A percentile compares a stretch with the other conserved stretches of the same genome.
Conservation (phyloP, 2,329 filamentous ascomycete species). For the Mycosphaerella sp. region DNA sequence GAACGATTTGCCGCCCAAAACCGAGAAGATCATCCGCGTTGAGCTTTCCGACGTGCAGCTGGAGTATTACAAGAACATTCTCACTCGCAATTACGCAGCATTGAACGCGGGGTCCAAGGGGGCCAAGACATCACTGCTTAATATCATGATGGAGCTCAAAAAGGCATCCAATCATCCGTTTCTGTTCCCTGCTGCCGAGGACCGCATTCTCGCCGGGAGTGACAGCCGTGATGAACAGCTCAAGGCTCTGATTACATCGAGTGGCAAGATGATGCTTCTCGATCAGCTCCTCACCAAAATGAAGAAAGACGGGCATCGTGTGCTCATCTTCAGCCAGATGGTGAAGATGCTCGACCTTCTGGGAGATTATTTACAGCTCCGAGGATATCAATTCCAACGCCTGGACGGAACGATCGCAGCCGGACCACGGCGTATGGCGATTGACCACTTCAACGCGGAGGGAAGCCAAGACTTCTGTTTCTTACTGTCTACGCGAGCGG, state of each 20-base stretch:
- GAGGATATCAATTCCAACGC: conserved; percentile 92
- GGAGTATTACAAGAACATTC: conserved; percentile 98
- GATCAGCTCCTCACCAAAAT: conserved; percentile 92
- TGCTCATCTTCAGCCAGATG: conserved; percentile 99
- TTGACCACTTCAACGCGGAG: conserved; percentile 98
- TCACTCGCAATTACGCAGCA: conserved; percentile 92
- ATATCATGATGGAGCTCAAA: conserved; percentile 99
- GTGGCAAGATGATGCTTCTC: conserved; percentile 99
- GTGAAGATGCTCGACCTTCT: conserved; percentile 97
- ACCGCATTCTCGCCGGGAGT: conserved; percentile 71
- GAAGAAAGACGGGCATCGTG: conserved; percentile 87
- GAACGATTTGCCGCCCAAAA: conserved; percentile 92
- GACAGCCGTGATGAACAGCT: conserved; percentile 81
- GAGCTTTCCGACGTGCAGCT: conserved; percentile 93
- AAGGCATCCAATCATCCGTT: conserved; percentile 99
- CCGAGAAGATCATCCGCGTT: conserved; percentile 97
- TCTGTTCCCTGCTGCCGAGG: conserved; percentile 92
- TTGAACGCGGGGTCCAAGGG: conserved; percentile 84
- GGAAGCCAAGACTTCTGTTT: conserved; percentile 96
- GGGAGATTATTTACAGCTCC: conserved; percentile 83
- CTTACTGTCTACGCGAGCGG: conserved; percentile 86
- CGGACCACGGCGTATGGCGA: conserved; percentile 79
- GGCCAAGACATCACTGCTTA: conserved; percentile 89
- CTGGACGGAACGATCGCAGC: conserved; percentile 93
- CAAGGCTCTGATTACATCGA: conserved; percentile 89